Percentiles rank a stretch among this genome's conserved stretches.
phyloP scores from a whole-genome alignment of 1,139 yeast species.

The Lodderomyces elongisporus region DNA sequence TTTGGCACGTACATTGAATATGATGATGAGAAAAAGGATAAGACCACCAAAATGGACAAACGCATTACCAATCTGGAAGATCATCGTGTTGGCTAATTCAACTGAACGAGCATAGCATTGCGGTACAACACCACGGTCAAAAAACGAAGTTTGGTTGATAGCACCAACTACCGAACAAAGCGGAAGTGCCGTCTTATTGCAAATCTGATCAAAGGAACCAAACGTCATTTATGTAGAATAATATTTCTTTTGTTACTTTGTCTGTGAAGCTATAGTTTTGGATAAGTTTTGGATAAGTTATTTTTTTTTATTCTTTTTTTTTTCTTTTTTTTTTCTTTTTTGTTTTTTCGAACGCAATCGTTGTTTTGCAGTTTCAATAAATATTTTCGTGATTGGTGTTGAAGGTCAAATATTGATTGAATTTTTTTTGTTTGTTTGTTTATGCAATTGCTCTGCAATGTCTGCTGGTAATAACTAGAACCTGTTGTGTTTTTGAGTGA shows the following conservation, averaged over 20 bases:
- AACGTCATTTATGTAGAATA: conserved; percentile 46
- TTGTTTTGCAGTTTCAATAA: too few relatives aligned
- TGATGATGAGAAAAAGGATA: conserved; percentile 57
- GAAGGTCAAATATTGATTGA: too few relatives aligned
- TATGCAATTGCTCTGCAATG: too few relatives aligned
- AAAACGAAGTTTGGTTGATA: conserved; percentile 21
- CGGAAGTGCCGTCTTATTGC: conserved; percentile 70
- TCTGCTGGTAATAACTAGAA: too few relatives aligned
- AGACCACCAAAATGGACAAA: conserved; percentile 77
- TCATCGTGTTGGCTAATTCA: conserved; percentile 83
- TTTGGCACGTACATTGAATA: conserved; percentile 75
- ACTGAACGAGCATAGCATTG: conserved; percentile 81
- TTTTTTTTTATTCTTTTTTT: not conserved
- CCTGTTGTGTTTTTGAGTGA: too few relatives aligned
- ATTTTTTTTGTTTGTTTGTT: too few relatives aligned
- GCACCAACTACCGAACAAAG: conserved; percentile 64
- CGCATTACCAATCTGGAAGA: conserved; percentile 87
- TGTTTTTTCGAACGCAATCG: too few relatives aligned
- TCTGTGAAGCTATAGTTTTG: too few relatives aligned
- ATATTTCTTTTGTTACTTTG: too few relatives aligned
- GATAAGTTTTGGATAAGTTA: too few relatives aligned
- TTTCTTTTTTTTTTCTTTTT: not conserved
- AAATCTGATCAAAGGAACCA: conserved; percentile 67
- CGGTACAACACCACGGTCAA: conserved; percentile 60
- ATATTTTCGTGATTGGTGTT: too few relatives aligned